Evolutionary conservation across 2,329 filamentous ascomycete genomes (phyloP), one percentile per base, ranked within the genome.

Genomic region (Salinomyces thailandicus): DNA sequence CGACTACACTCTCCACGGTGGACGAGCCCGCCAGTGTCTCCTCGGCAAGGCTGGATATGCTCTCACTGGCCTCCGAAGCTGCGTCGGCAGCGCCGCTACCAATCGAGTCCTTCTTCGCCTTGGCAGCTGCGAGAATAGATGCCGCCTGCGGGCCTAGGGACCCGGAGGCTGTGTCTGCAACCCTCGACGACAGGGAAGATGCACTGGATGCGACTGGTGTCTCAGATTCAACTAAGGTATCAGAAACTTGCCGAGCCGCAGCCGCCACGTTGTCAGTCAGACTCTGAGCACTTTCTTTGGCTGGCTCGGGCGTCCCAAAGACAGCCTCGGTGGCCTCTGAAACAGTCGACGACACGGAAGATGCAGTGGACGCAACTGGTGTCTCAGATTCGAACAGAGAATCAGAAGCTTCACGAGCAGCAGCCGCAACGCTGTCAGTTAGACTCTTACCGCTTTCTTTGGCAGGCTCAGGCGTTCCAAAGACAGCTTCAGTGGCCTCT

Each of bases 61-160:
- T 50, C 8, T 46, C 44, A 22, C 37, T 42, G n/a, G 24, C 43
- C 9, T 44, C 37, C 13, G 19, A 35, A 15, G 29, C 34, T 13
- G 27, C 41, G 5, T 24, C 26, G 9, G 27, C 16, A 8, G 36
- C 44, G 24, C 44, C 44, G 27, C 37, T 37, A 31, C 47, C 45
- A 11, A 52, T 46, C 12, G 30, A 22, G 34, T 53, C 58, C 36
- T 57, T 51, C 31, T 55, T 39, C 45, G 54, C 41, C 31, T 52
- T 51, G 1, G 47, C 58, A 18, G 54, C 54, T 29, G 57, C 59
- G 12, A 52, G 42, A 31, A 60, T 36, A 31, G 55, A 62, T 16
- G 61, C 54, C 11, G 51, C 47, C 38, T 47, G 53, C 15, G 54
- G 44, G 2, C 39, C 40, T 7, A 53, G 44, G 24, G 33, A 38